Evolutionary conservation across 306 rosid genomes (phyloP), one percentile per base, ranked within the genome.

Genomic region (Comarum palustre): DNA sequence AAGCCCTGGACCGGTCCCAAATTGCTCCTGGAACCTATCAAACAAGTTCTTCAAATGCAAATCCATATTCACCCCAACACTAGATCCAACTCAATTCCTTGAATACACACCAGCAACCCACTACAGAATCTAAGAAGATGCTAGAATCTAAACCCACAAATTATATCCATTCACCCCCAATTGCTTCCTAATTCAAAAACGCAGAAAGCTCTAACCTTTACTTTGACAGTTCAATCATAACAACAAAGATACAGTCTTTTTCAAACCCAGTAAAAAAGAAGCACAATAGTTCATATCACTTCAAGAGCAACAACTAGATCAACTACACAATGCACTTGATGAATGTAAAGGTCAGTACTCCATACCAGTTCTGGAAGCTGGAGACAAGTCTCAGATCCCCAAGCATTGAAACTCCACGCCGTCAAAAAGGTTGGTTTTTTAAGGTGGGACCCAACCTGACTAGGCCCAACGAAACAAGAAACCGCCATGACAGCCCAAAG

Each of bases 21-120:
- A 89, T 72, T 87, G 90, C 62, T 89, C 96, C 69, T 87, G 90
- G 81, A 82, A 89, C 80, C 90, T 83, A 25, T 57, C 84, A 71
- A 89, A 89, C 74, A 89, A 19, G 76, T 82, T 76, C 84, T 87
- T 89, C 92, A 89, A 78, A 83, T 89, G 87, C 81, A 85, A 78
- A 82, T 89, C 92, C 92, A 89, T 89, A 20, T 14, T 27, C 22
- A 34, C 81, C 55, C 29, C 58, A 62, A 39, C 9, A 52, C 42
- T 72, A 73, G 77, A 77, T 77, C 84, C 25, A 25, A 57, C 27
- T 24, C 5, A 22, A 24, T 25, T 34, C 46, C 7, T 72, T 36
- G 59, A 24, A n/a, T 24, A 22, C 6, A 74, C 46, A 52, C 73
- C 54, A 52, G 64, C 29, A 76, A 73, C 69, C 76, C 82, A 50